Evolutionary conservation across 257 asterid species (phyloP).

Genomic region (Penstemon eatonii): DNA sequence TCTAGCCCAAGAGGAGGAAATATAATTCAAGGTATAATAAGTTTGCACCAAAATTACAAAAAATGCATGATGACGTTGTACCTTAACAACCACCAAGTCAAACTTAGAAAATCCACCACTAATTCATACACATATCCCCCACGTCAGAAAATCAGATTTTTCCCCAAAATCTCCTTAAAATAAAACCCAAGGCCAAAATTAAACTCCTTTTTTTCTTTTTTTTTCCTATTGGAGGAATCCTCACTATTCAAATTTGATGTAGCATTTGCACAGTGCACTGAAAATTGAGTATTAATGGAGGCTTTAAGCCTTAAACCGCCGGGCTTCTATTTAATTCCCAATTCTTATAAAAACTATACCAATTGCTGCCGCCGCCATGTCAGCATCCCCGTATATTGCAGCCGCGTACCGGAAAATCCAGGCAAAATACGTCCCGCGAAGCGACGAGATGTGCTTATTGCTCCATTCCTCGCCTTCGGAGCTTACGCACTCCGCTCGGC

Average conservation of each 20-base stretch:
- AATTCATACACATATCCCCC: slow-evolving; percentile 30
- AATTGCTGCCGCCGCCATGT: slow-evolving; percentile 38
- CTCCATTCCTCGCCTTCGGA: slow-evolving; percentile 63
- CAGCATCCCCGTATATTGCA: slow-evolving; percentile 41
- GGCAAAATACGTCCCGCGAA: slow-evolving; percentile 29
- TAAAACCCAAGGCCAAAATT: slow-evolving; percentile 28
- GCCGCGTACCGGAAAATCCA: slow-evolving; percentile 33
- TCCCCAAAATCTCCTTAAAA: not conserved
- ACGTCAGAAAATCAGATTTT: slow-evolving; percentile 29
- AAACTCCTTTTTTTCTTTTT: not conserved
- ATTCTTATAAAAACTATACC: not conserved
- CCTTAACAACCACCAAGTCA: slow-evolving; percentile 32
- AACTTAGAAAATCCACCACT: slow-evolving; percentile 16
- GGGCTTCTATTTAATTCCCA: slow-evolving; percentile 23
- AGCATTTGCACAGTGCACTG: slow-evolving; percentile 1
- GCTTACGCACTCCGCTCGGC: slow-evolving; percentile 59
- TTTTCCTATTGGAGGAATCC: slow-evolving; percentile 15
- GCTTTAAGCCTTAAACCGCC: slow-evolving; percentile 29
- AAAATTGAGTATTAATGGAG: slow-evolving; percentile 28
- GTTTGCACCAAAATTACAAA: not conserved
- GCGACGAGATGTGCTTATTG: slow-evolving; percentile 59
- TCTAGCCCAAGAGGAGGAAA: not conserved
- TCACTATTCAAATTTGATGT: slow-evolving; percentile 7
- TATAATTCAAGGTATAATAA: not conserved
- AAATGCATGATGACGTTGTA: slow-evolving; percentile 26